These are phyloP conservation scores for Musa acuminata DNA, from an alignment of 176 grass and related monocot species.

Conservation along the genomic window DNA sequence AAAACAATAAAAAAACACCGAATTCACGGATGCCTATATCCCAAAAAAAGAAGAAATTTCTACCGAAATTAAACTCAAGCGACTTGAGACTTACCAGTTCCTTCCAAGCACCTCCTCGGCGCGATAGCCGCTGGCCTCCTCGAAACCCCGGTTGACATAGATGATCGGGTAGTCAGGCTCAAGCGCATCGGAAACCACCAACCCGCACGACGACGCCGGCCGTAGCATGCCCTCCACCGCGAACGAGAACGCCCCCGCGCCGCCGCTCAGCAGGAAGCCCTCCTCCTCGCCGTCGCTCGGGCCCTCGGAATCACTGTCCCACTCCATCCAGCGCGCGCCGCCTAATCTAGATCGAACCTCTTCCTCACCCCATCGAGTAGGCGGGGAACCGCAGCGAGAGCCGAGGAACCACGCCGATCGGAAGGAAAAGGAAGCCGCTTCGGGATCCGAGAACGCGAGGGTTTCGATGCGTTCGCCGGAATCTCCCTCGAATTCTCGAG, in stretches of 20 bases:
- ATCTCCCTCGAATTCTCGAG: not conserved
- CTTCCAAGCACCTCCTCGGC: constrained; percentile 54
- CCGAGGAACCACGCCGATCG: not conserved
- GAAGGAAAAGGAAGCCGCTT: not conserved
- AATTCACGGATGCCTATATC: not conserved
- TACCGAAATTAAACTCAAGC: not conserved
- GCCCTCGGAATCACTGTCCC: constrained; percentile 20
- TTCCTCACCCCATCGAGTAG: not conserved
- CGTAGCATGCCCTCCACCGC: constrained; percentile 52
- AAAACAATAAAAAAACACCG: not conserved
- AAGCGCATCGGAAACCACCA: constrained; percentile 86
- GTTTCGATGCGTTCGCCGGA: not conserved
- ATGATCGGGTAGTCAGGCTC: constrained; percentile 95
- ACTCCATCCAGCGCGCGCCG: constrained; percentile 5
- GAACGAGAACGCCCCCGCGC: constrained; percentile 22
- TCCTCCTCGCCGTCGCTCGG: constrained; percentile 31
- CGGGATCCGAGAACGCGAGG: not conserved
- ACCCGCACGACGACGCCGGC: constrained; percentile 8
- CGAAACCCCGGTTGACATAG: constrained; percentile 58
- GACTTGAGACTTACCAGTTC: constrained; percentile 9
- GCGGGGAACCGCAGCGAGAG: not conserved
- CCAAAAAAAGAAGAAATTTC: not conserved
- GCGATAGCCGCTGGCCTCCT: constrained; percentile 9
- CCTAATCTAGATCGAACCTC: not conserved
- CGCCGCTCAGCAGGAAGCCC: constrained; percentile 11